phyloP scores from a whole-genome alignment of 2,329 filamentous ascomycete species.

The Xylariaceae sp. region DNA sequence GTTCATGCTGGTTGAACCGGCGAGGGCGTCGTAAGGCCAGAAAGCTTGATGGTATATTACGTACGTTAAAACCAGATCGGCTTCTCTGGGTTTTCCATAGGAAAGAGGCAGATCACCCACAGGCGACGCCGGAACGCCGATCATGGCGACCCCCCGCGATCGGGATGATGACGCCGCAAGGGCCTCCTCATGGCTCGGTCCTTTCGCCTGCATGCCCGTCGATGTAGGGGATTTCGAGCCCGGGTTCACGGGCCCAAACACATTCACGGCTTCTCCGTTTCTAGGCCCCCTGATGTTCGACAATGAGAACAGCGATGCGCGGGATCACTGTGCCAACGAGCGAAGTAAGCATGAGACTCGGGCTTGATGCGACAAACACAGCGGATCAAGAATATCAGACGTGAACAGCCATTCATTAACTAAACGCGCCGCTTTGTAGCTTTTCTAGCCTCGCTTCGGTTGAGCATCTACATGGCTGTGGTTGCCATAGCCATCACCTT shows the following conservation, averaged over 20 bases:
- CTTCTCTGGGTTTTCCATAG: no score
- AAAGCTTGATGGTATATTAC: no score
- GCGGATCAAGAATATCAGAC: not conserved
- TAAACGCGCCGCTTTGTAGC: conserved; percentile 35
- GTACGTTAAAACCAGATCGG: no score
- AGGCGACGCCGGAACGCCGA: not conserved
- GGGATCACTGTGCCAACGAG: conserved; percentile 76
- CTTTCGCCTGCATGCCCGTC: conserved; percentile 38
- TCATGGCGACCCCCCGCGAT: not conserved
- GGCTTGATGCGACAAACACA: not conserved
- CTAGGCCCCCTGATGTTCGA: conserved; percentile 66
- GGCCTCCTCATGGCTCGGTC: conserved; percentile 37
- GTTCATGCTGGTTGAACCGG: no score
- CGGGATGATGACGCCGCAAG: conserved; percentile 32
- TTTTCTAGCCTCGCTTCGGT: conserved; percentile 85
- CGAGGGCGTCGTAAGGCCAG: no score
- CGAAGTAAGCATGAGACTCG: conserved; percentile 46
- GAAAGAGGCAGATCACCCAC: no score
- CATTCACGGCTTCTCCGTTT: conserved; percentile 58
- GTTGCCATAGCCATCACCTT: conserved; percentile 86
- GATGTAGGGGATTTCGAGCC: conserved; percentile 24
- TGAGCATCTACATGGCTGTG: conserved; percentile 85
- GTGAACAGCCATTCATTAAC: not conserved
- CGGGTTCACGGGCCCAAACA: conserved; percentile 32
- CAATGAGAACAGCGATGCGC: conserved; percentile 67